A percentile compares a stretch with the other conserved stretches of the same genome.
These are phyloP conservation scores for Poronia punctata DNA, from an alignment of 495 filamentous ascomycete species.

Conservation along the genomic window DNA sequence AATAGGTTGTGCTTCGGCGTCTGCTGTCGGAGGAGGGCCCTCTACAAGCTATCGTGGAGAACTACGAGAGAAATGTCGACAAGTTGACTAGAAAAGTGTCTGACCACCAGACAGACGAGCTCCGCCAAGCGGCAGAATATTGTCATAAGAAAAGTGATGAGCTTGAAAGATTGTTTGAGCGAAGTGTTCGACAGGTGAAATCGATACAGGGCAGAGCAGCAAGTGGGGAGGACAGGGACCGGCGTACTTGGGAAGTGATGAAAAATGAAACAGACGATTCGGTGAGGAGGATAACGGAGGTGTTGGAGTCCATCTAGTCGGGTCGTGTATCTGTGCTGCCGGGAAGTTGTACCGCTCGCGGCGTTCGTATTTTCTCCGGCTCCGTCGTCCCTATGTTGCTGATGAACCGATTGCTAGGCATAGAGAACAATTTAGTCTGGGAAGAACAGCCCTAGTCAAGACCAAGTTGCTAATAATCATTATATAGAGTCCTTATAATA, in stretches of 20 bases:
- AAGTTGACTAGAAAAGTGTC: background rate
- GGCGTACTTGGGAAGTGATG: background rate
- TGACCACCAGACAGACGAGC: constrained; percentile 6
- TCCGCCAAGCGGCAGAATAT: background rate
- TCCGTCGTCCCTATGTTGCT: too few relatives aligned
- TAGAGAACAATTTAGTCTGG: too few relatives aligned
- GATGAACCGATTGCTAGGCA: too few relatives aligned
- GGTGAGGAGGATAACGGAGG: too few relatives aligned
- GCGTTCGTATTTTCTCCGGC: too few relatives aligned
- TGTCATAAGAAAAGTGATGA: background rate
- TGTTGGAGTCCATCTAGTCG: too few relatives aligned
- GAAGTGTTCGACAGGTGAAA: constrained; percentile 1
- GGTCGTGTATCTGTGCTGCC: too few relatives aligned
- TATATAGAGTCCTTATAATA: too few relatives aligned
- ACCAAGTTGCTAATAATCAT: too few relatives aligned
- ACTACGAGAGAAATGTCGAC: constrained; percentile 1
- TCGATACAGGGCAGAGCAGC: background rate
- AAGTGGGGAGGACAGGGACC: background rate
- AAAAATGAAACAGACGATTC: background rate
- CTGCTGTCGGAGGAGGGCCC: constrained; percentile 5
- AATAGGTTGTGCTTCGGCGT: constrained; percentile 1
- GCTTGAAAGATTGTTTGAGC: background rate
- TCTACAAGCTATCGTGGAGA: constrained; percentile 1
- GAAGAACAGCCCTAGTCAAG: too few relatives aligned
- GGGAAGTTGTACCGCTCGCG: too few relatives aligned